Conservation (phyloP, 768 basidiomycete genomes). For the Chiua virens region DNA sequence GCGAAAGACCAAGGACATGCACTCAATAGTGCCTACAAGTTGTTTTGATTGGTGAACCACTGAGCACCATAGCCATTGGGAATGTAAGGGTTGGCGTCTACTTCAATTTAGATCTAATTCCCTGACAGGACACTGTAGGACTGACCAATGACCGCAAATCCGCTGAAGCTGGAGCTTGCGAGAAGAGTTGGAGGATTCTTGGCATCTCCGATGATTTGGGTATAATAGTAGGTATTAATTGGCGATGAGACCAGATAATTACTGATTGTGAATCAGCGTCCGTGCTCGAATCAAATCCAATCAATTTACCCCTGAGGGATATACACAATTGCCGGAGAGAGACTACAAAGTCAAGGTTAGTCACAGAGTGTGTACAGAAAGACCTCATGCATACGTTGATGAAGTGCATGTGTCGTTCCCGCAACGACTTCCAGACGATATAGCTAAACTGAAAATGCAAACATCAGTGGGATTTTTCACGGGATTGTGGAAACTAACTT, state of each 20-base stretch:
- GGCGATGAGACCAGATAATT: constrained; percentile 66
- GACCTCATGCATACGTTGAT: constrained; percentile 43
- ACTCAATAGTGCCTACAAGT: constrained; percentile 16
- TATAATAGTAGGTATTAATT: constrained; percentile 73
- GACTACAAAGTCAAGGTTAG: constrained; percentile 1
- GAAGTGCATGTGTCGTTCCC: constrained; percentile 48
- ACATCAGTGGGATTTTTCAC: background rate
- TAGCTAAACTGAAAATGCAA: constrained; percentile 50
- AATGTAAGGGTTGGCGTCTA: constrained; percentile 75
- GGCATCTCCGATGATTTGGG: constrained; percentile 75
- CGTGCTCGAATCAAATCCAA: background rate
- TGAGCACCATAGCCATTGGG: constrained; percentile 42
- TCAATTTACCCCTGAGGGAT: constrained; percentile 63
- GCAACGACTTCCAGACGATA: constrained; percentile 61
- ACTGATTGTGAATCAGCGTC: constrained; percentile 33
- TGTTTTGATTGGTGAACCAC: constrained; percentile 25
- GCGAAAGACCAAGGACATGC: background rate
- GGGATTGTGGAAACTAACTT: constrained; percentile 41
- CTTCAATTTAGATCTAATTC: background rate
- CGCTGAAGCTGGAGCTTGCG: constrained; percentile 58
- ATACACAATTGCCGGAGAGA: constrained; percentile 68
- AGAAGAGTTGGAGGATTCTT: constrained; percentile 64
- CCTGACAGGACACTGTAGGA: background rate
- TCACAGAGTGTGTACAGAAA: background rate
- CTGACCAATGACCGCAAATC: constrained; percentile 74